phyloP scores from a whole-genome alignment of 1,284 basidiomycete species.

The Ceratorhiza oryzae-sativae region DNA sequence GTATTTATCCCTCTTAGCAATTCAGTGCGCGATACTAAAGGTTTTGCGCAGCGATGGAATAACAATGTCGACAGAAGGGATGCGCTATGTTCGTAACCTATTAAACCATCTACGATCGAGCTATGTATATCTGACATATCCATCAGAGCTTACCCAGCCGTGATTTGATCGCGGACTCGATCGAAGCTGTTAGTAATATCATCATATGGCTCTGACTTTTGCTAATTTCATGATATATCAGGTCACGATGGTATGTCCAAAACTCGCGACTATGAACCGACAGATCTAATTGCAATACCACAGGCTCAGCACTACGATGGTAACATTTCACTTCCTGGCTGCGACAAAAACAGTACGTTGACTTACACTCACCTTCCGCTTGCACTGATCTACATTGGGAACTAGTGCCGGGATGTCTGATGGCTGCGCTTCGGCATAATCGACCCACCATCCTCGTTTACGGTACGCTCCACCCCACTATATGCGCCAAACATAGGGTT shows the following conservation, averaged over 20 bases:
- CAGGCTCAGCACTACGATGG: slow-evolving; percentile 87
- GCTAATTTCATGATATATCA: slow-evolving; percentile 46
- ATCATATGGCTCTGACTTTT: not conserved
- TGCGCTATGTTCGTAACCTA: slow-evolving; percentile 44
- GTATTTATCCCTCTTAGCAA: slow-evolving; percentile 50
- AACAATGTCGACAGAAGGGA: slow-evolving; percentile 84
- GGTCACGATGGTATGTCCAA: slow-evolving; percentile 69
- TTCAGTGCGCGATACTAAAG: not conserved
- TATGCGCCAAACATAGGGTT: slow-evolving; percentile 41
- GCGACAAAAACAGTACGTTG: slow-evolving; percentile 80
- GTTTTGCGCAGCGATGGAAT: slow-evolving; percentile 70
- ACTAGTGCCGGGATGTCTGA: slow-evolving; percentile 84
- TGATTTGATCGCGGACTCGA: slow-evolving; percentile 89
- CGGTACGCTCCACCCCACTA: slow-evolving; percentile 60
- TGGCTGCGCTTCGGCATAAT: slow-evolving; percentile 84
- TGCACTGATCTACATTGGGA: too few species aligned
- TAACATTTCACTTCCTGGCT: slow-evolving; percentile 79
- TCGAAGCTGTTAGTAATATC: slow-evolving; percentile 71
- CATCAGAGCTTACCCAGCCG: slow-evolving; percentile 82
- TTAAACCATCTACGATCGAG: not conserved
- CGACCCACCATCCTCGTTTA: slow-evolving; percentile 86
- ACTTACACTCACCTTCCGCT: too few species aligned
- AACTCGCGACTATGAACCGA: too few species aligned
- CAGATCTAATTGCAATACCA: too few species aligned
- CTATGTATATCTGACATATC: not conserved